Evolutionary conservation across 495 filamentous ascomycete genomes (phyloP).

Genomic region (Talaromyces proteolyticus): DNA sequence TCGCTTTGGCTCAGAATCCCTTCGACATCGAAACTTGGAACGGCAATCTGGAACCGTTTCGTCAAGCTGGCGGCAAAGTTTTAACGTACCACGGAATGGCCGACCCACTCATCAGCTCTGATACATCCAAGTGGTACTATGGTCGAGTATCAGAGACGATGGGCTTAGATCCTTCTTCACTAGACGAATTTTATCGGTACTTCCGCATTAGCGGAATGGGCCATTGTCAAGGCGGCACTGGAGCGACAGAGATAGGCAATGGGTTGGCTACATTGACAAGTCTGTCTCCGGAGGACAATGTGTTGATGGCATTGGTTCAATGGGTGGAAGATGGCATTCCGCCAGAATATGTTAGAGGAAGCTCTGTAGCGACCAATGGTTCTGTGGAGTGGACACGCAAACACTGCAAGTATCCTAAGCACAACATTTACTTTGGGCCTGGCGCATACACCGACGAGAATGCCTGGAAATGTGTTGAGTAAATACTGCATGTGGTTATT

Average conservation of each 20-base stretch:
- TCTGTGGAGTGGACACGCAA: conserved; percentile 29
- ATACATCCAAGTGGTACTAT: conserved; percentile 38
- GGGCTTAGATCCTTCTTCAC: conserved; percentile 23
- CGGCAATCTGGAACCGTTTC: conserved; percentile 37
- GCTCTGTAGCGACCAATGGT: not conserved
- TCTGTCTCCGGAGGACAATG: conserved; percentile 19
- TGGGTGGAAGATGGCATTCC: conserved; percentile 3
- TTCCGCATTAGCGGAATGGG: conserved; percentile 55
- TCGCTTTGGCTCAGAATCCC: conserved; percentile 34
- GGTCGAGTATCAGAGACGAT: conserved; percentile 38
- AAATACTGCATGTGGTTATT: too few species aligned
- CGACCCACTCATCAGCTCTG: conserved; percentile 39
- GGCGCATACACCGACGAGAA: conserved; percentile 35
- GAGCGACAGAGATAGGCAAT: conserved; percentile 50
- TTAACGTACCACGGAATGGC: conserved; percentile 44
- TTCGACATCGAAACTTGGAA: conserved; percentile 46
- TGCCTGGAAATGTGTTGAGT: conserved; percentile 27
- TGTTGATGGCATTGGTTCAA: conserved; percentile 17
- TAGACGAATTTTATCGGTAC: conserved; percentile 56
- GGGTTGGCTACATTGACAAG: conserved; percentile 19
- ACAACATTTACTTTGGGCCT: conserved; percentile 30
- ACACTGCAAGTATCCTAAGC: conserved; percentile 34
- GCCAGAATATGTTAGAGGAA: conserved; percentile 1
- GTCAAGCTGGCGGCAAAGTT: conserved; percentile 39
- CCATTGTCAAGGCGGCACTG: conserved; percentile 46